Base-by-base conservation (phyloP, 768 basidiomycete genomes). In the Paxillus involutus region DNA sequence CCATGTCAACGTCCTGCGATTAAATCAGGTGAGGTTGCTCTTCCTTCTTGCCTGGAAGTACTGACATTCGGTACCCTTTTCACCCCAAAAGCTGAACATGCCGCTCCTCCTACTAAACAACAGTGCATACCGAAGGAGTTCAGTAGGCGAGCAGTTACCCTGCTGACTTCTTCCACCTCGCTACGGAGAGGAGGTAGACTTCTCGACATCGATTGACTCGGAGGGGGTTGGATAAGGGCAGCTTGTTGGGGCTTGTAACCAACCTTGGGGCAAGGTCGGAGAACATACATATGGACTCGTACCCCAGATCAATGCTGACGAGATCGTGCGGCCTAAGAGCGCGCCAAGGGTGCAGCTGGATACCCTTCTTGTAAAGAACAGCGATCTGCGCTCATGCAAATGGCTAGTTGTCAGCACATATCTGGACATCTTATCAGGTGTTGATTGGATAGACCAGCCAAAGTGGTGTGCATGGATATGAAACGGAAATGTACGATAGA, bases 1-100 rank as follows among this genome's bases (percentile, higher is more conserved):
- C 68, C 3, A 81, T 64, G 53, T 81, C 80, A 10, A 80, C 66
- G 56, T 81, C 80, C 79, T 80, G 52, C 44, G 53, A 40, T 42
- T 11, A 16, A 6, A 8, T 9, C 21, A 44, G 24, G 32, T 45
- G 21, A 17, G 16, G 2, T 8, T 33, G 5, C 11, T 10, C 24
- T 9, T 26, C n/a, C 21, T 44, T 17, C 6, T 17, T 37, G 8
- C 7, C 21, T 10, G 29, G 72, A 35, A 35, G 26, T 13, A 37
- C 73, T 42, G 21, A 78, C 77, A 36, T 70, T 68, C 8, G 75
- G 75, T 5, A 62, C 64, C 8, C 77, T 62, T 17, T 61, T 44
- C 57, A 70, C 75, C 5, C 76, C 77, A 26, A 74, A 74, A 12
- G 73, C 58, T 13, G 67, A 60, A 55, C 75, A 76, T 4, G 74